Evolutionary conservation across 2,329 filamentous ascomycete species (phyloP), one percentile per base, ranked within the genome.

Genomic region (Verticillium nonalfalfae): DNA sequence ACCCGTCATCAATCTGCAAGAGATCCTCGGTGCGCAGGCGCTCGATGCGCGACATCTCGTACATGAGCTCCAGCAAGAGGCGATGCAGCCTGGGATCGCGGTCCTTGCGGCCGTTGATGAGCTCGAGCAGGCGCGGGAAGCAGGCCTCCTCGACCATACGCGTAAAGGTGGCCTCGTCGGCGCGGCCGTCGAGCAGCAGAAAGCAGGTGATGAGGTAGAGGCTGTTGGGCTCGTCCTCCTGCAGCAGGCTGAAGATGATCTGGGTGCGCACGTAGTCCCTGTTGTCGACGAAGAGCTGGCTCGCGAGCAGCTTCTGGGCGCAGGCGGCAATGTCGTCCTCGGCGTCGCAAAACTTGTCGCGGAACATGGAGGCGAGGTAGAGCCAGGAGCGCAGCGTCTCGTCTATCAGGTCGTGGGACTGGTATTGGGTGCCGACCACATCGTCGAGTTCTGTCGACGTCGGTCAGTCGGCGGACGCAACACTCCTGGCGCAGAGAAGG

Each of bases 41-140:
- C 75, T 98, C 93, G 72, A 98, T 92, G 63, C 96, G 85, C 55
- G 92, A 93, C 90, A 97, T 97, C 79, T 98, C 95, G 76, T 97
- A 99, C 72, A 97, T 83, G 61, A 99, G 79, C 74, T 97, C 90
- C 69, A 99, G 81, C 59, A 98, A 79, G 64, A 95, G 78, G 39
- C 90, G 86, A 76, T 97, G 91, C 63, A 98, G 79, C 59, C 85
- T 82, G 31, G 85, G 81, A 70, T 93, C 89, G 56, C 86, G 80
- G 45, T 88, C 83, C 66, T 81, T 82, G 64, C 84, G 83, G 54
- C 79, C 81, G 70, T 88, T 84, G 64, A 98, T 88, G 66, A 99
- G 79, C 65, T 96, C 91, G 36, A 98, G 79, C 54, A 99, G 79
- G 36, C 93, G 85, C 39, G 88, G 82, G 72, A 99, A 99, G 65